Base-by-base conservation (phyloP, 2,329 filamentous ascomycete genomes). In the Sporothrix variecibatus region DNA sequence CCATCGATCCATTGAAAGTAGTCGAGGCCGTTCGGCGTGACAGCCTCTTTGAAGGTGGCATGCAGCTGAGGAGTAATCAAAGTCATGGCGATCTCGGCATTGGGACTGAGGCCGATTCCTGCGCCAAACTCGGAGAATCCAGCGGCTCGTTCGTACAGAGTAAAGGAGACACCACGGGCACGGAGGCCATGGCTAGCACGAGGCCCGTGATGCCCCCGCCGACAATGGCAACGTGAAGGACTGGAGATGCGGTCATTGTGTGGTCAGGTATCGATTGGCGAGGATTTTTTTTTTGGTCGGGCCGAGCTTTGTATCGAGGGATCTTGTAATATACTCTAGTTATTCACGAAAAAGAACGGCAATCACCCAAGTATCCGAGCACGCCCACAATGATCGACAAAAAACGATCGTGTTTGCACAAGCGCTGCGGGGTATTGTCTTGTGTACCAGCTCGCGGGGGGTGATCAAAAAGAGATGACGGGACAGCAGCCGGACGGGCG, bases 201-300 rank as follows among this genome's bases (percentile, higher is more conserved):
- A 88, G 78, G 8, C 87, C 87, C 2, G 84, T 87, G 74, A 84
- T 88, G 77, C 83, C 89, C 72, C 81, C 88, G 76, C 83, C 89
- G 17, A 88, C 79, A 26, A 88, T 84, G 71, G 85, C 86, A 58
- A 87, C 77, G 46, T 79, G 77, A 23, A 81, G 69, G 23, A 38
- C 20, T 11, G 26, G n/a, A 8, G 65, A 46, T 23, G 34, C 43
- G 38, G 38, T 5, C 43, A 28, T 56, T 15, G 11, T 9, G 46
- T 15, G 8, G 20, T 3, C 5, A 34, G n/a, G n/a, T n/a, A n/a
- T n/a, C n/a, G n/a, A n/a, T n/a, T n/a, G n/a, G n/a, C n/a, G n/a
- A n/a, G n/a, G n/a, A n/a, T n/a, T n/a, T n/a, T n/a, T n/a, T n/a
- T n/a, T n/a, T n/a, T n/a, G n/a, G n/a, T n/a, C n/a, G n/a, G n/a